phyloP scores from a whole-genome alignment of 768 basidiomycete genomes.

The Boletus sp. region DNA sequence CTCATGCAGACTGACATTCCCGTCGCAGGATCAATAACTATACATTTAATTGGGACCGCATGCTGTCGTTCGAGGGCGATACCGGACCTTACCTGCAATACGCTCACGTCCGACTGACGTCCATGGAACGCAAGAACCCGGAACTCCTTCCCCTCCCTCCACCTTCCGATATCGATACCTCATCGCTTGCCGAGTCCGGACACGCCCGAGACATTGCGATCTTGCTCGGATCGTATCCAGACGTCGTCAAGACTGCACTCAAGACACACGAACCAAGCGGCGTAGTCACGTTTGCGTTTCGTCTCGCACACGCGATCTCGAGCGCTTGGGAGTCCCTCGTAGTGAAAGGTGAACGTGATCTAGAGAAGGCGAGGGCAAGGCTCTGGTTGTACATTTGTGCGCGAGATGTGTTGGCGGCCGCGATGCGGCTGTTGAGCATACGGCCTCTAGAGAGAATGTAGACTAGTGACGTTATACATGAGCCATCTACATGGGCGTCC shows the following conservation, averaged over 20 bases:
- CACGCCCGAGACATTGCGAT: constrained; percentile 84
- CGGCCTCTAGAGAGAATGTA: constrained; percentile 93
- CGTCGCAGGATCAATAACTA: constrained; percentile 86
- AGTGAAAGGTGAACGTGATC: constrained; percentile 79
- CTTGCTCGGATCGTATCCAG: constrained; percentile 88
- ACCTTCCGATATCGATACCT: constrained; percentile 64
- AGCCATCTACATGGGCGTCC: no score
- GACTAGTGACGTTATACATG: background rate
- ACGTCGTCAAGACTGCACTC: constrained; percentile 83
- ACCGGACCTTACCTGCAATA: constrained; percentile 97
- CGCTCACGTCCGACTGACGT: constrained; percentile 89
- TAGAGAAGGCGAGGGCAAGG: constrained; percentile 76
- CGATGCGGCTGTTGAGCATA: constrained; percentile 86
- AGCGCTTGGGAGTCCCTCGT: constrained; percentile 90
- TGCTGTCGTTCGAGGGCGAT: constrained; percentile 95
- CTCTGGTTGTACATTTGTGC: constrained; percentile 89
- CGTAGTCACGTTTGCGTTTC: constrained; percentile 88
- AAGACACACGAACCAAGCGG: constrained; percentile 87
- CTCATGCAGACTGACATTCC: background rate
- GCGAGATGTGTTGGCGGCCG: constrained; percentile 82
- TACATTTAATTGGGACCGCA: constrained; percentile 90
- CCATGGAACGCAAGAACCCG: constrained; percentile 90
- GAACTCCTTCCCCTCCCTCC: constrained; percentile 76
- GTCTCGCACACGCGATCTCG: constrained; percentile 83
- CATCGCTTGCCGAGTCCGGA: constrained; percentile 60